Percentiles rank a stretch among this genome's conserved stretches.
phyloP scores from a whole-genome alignment of 108 stramenopile species.

The Skeletonema potamos region DNA sequence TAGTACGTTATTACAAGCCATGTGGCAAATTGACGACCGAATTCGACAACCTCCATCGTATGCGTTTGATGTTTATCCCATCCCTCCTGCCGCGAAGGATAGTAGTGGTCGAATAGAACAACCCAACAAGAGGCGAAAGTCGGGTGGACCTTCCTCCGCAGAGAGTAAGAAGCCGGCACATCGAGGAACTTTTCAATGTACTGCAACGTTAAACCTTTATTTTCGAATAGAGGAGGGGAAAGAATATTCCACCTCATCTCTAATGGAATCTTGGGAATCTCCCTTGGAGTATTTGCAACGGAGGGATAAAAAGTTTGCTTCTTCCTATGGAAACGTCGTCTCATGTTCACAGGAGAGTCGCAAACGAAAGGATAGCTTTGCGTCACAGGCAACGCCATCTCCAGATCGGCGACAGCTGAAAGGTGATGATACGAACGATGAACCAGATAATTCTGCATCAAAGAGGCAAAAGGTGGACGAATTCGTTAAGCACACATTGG shows the following conservation, averaged over 20 bases:
- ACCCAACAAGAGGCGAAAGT: slow-evolving; percentile 13
- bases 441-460: not conserved
- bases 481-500: slow-evolving; percentile 34
- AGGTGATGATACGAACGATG: slow-evolving; percentile 10
- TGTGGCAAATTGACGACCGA: slow-evolving; percentile 80
- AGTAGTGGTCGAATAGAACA: not conserved
- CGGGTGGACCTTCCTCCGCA: not conserved
- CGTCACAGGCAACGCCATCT: slow-evolving; percentile 31
- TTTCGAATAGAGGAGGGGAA: slow-evolving; percentile 32
- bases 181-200: slow-evolving; percentile 45
- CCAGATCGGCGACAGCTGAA: slow-evolving; percentile 10
- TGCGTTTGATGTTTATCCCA: slow-evolving; percentile 1
- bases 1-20: slow-evolving; percentile 74
- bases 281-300: slow-evolving; percentile 41
- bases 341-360: slow-evolving; percentile 16
- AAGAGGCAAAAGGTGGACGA: slow-evolving; percentile 24
- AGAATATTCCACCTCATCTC: slow-evolving; percentile 13
- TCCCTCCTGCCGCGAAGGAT: not conserved
- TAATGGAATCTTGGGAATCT: slow-evolving; percentile 47
- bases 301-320: not conserved
- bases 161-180: not conserved
- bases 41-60: slow-evolving; percentile 74
- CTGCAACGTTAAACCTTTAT: slow-evolving; percentile 43
- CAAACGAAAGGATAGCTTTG: slow-evolving; percentile 41
- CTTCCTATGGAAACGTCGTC: slow-evolving; percentile 5